phyloP scores from a whole-genome alignment of 192 early-diverging fungal genomes.

The Gonapodya prolifera region DNA sequence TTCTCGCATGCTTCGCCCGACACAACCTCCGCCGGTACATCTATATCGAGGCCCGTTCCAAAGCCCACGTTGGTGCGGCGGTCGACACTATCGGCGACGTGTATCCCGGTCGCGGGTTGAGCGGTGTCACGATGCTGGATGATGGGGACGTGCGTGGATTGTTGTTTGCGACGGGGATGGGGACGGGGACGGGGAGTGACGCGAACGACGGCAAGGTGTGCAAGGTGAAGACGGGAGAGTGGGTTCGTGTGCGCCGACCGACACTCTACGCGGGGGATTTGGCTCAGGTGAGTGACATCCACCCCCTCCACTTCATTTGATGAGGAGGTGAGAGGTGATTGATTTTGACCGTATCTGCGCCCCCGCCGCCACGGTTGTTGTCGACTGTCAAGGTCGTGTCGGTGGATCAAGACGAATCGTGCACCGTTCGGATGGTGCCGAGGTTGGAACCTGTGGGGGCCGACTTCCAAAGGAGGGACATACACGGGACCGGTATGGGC shows the following conservation, averaged over 20 bases:
- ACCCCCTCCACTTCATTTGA: too few relatives aligned
- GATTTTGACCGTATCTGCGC: constrained; percentile 8
- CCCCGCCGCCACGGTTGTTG: too few relatives aligned
- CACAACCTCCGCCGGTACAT: constrained; percentile 79
- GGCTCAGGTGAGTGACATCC: constrained; percentile 80
- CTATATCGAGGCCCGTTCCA: constrained; percentile 75
- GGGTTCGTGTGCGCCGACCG: constrained; percentile 81
- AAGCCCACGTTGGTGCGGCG: constrained; percentile 65
- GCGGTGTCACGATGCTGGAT: constrained; percentile 66
- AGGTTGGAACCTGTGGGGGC: constrained; percentile 63
- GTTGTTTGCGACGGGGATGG: too few relatives aligned
- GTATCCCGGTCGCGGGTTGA: constrained; percentile 25
- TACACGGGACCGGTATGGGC: constrained; percentile 22
- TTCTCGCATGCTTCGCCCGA: constrained; percentile 67
- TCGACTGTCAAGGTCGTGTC: constrained; percentile 23
- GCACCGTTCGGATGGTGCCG: constrained; percentile 57
- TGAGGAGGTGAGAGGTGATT: neutral
- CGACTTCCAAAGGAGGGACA: too few relatives aligned
- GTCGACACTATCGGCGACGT: constrained; percentile 64
- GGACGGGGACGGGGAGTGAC: too few relatives aligned
- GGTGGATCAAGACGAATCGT: constrained; percentile 50
- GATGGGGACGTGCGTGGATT: constrained; percentile 84
- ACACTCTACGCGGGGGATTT: constrained; percentile 90
- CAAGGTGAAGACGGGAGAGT: constrained; percentile 53
- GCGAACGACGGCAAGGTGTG: constrained; percentile 50